Conservation (phyloP, 2,329 filamentous ascomycete genomes). For the Aspergillus ibericus region DNA sequence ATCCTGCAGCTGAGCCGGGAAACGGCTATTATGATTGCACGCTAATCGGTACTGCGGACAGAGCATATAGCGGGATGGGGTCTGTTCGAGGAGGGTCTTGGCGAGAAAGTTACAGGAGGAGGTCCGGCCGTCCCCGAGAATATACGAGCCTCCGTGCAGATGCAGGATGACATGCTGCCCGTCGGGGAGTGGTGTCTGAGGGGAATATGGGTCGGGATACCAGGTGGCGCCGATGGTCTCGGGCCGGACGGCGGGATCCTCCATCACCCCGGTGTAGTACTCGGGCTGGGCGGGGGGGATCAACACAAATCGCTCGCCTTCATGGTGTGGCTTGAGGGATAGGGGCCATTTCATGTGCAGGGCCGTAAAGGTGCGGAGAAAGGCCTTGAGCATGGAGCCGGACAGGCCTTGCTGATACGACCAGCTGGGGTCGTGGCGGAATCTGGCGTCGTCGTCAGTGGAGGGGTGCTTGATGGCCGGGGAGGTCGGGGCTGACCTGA, state of each 20-base stretch:
- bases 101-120: constrained; percentile 16
- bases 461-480: too few relatives aligned
- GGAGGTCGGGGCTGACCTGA: background rate
- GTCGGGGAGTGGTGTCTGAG: background rate
- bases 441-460: background rate
- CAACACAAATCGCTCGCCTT: constrained; percentile 14
- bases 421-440: constrained; percentile 17
- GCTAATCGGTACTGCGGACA: constrained; percentile 26
- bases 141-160: constrained; percentile 21
- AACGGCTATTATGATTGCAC: constrained; percentile 16
- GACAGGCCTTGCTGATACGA: constrained; percentile 15
- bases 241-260: constrained; percentile 11
- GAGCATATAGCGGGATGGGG: constrained; percentile 10
- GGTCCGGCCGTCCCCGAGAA: constrained; percentile 19
- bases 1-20: constrained; percentile 28
- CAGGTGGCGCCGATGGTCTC: constrained; percentile 20
- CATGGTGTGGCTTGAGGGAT: constrained; percentile 12
- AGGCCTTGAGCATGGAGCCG: constrained; percentile 8
- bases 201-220: constrained; percentile 13
- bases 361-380: constrained; percentile 10
- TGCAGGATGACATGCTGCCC: constrained; percentile 17
- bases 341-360: constrained; percentile 11
- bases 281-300: constrained; percentile 10
- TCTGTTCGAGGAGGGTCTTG: constrained; percentile 15
- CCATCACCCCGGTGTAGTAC: constrained; percentile 13